These are phyloP conservation scores for Colletotrichum phormii DNA, from an alignment of 2,329 filamentous ascomycete species.

Conservation along the genomic window DNA sequence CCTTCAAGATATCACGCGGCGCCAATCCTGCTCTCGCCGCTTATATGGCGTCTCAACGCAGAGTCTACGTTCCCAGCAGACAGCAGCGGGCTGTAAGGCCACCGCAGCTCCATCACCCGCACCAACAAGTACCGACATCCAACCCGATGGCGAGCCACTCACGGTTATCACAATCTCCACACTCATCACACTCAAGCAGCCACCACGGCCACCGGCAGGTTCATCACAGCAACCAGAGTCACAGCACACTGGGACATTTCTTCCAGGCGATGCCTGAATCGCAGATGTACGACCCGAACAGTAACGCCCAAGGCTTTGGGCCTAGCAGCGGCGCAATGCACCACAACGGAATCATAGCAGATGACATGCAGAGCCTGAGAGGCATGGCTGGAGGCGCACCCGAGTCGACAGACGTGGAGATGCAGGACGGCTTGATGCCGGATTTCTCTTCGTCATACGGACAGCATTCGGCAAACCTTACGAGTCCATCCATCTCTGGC, in stretches of 20 bases:
- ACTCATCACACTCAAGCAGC: conserved; percentile 17
- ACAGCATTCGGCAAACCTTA: conserved; percentile 17
- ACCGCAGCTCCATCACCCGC: conserved; percentile 34
- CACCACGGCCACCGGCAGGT: conserved; percentile 21
- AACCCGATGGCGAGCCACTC: conserved; percentile 35
- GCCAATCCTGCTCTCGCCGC: conserved; percentile 48
- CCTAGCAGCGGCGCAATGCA: conserved; percentile 29
- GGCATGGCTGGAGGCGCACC: conserved; percentile 45
- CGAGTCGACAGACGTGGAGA: conserved; percentile 48
- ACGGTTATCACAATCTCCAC: conserved; percentile 32
- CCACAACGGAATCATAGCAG: conserved; percentile 48
- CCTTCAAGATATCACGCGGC: conserved; percentile 51
- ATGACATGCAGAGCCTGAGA: conserved; percentile 50
- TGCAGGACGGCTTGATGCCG: conserved; percentile 48
- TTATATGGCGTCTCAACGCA: conserved; percentile 50
- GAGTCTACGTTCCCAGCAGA: conserved; percentile 43
- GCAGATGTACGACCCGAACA: conserved; percentile 33
- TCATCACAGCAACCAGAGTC: conserved; percentile 22
- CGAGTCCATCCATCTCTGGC: conserved; percentile 23
- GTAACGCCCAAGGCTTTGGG: conserved; percentile 24
- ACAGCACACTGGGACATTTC: conserved; percentile 34
- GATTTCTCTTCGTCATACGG: conserved; percentile 38
- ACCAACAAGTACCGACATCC: conserved; percentile 32
- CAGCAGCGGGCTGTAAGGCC: conserved; percentile 32
- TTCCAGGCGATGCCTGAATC: conserved; percentile 34